Conservation (phyloP, 306 rosid genomes). For the Trifolium repens region DNA sequence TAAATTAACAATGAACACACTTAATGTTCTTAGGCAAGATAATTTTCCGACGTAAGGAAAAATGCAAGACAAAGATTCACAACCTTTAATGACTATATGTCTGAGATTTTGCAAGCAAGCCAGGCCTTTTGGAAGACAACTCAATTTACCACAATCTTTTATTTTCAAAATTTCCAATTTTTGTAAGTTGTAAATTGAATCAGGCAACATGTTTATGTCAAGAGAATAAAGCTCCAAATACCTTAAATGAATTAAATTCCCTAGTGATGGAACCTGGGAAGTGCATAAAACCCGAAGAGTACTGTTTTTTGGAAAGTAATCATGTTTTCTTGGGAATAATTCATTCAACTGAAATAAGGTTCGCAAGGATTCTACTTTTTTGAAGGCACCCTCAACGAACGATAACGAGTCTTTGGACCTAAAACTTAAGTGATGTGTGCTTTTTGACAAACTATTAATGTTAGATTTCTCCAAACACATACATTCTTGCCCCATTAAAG, state of each 20-base stretch:
- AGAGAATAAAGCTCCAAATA: neutral
- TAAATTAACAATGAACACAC: neutral
- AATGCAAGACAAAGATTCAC: neutral
- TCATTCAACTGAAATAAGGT: neutral
- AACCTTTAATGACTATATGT: neutral
- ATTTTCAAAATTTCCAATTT: conserved; percentile 18
- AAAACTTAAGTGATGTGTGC: conserved; percentile 13
- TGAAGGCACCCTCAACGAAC: neutral
- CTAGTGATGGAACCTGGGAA: neutral
- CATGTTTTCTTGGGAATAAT: too few species aligned
- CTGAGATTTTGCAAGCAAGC: neutral
- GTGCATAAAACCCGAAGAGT: neutral
- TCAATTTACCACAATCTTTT: neutral
- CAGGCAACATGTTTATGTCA: neutral
- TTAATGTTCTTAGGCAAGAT: conserved; percentile 9
- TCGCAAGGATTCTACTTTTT: neutral
- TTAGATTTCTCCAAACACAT: neutral
- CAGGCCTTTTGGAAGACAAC: neutral
- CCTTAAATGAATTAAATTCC: conserved; percentile 12
- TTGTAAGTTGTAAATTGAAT: neutral
- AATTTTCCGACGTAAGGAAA: conserved; percentile 6
- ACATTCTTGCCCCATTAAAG: neutral
- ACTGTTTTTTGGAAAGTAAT: neutral
- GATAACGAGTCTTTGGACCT: neutral
- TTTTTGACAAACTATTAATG: neutral